Percentiles rank a stretch among this genome's conserved stretches.
Conservation (phyloP, 208 protist species). For the Crithidia fasciculata region DNA sequence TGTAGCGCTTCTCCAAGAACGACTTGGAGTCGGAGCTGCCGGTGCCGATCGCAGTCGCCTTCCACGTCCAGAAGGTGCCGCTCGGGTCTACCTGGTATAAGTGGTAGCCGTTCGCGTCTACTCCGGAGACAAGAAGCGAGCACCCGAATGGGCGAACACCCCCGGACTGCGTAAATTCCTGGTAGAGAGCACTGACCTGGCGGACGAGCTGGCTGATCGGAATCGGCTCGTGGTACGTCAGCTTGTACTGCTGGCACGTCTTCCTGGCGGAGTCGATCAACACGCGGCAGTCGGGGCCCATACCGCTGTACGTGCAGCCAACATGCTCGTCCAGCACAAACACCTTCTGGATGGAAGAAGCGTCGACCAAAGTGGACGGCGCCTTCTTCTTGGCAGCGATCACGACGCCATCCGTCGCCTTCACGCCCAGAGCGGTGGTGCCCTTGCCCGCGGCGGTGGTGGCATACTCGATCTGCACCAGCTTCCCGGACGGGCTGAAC, state of each 20-base stretch:
- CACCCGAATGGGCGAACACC: constrained; percentile 99
- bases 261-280: constrained; percentile 97
- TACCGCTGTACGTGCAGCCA: constrained; percentile 98
- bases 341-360: constrained; percentile 95
- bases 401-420: constrained; percentile 98
- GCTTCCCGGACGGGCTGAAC: constrained; percentile 99
- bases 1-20: constrained; percentile 99
- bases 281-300: constrained; percentile 98
- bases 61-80: constrained; percentile 99
- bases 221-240: constrained; percentile 95
- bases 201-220: constrained; percentile 96
- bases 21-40: constrained; percentile 97
- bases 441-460: constrained; percentile 96
- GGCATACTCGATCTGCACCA: constrained; percentile 99
- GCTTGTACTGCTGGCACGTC: constrained; percentile 94
- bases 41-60: constrained; percentile 99
- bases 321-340: constrained; percentile 94
- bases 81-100: constrained; percentile 99
- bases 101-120: constrained; percentile 95
- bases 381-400: constrained; percentile 99
- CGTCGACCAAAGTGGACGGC: constrained; percentile 95
- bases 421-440: constrained; percentile 93
- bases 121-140: constrained; percentile 98
- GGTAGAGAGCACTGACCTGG: constrained; percentile 97
- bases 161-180: constrained; percentile 99